Conservation (phyloP, 2,329 filamentous ascomycete genomes). For the Alternaria arbusti region DNA sequence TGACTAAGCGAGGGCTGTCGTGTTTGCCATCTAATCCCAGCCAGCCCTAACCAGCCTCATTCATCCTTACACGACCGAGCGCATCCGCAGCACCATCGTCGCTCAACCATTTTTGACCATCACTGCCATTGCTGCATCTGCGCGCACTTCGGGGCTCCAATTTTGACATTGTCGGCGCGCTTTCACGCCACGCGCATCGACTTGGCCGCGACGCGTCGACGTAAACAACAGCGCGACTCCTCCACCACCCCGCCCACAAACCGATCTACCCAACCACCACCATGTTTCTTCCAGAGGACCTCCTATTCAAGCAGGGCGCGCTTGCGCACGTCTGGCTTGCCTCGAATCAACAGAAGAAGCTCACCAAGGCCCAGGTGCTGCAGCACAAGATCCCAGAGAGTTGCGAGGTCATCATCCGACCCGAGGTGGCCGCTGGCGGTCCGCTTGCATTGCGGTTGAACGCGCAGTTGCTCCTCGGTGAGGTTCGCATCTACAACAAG, state of each 20-base stretch:
- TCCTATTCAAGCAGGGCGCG: constrained; percentile 95
- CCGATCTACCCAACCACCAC: constrained; percentile 23
- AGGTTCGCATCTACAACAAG: constrained; percentile 95
- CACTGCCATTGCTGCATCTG: constrained; percentile 31
- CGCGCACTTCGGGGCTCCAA: constrained; percentile 23
- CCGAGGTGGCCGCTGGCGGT: constrained; percentile 67
- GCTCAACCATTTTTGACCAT: constrained; percentile 17
- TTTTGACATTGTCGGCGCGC: constrained; percentile 29
- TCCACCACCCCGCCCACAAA: constrained; percentile 18
- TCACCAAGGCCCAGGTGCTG: constrained; percentile 94
- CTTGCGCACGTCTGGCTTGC: constrained; percentile 98
- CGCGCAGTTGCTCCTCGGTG: constrained; percentile 90
- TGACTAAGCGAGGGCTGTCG: constrained; percentile 13
- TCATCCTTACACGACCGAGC: constrained; percentile 24
- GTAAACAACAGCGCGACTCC: constrained; percentile 40
- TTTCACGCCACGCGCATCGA: constrained; percentile 29
- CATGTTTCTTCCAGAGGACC: constrained; percentile 98
- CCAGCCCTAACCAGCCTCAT: constrained; percentile 17
- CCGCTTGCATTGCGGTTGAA: constrained; percentile 94
- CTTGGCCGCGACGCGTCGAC: constrained; percentile 38
- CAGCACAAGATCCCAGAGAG: constrained; percentile 95
- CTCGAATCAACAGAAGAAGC: constrained; percentile 96
- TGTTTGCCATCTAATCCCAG: constrained; percentile 13
- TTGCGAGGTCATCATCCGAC: constrained; percentile 92
- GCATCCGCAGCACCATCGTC: constrained; percentile 31